Percentiles rank a stretch among this genome's conserved stretches.
phyloP scores from a whole-genome alignment of 306 rosid genomes.

The Quercus bicolor region DNA sequence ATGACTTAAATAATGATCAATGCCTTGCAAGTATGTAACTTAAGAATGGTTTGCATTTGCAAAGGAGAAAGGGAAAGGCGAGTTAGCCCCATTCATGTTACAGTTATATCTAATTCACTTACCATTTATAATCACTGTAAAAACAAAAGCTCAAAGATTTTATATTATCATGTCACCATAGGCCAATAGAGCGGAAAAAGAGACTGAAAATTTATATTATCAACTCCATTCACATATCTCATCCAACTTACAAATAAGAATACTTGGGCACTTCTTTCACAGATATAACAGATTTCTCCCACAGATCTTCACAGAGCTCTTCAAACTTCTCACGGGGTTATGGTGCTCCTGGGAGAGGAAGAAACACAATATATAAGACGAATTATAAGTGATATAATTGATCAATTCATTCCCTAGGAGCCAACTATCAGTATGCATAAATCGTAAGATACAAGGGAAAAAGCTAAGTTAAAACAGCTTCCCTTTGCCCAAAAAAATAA shows the following conservation, averaged over 20 bases:
- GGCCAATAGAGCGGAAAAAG: too few species aligned
- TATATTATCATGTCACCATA: too few species aligned
- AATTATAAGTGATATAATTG: background rate
- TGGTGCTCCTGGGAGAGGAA: slow-evolving; percentile 61
- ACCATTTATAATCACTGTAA: too few species aligned
- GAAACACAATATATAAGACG: slow-evolving; percentile 2
- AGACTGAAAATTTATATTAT: slow-evolving; percentile 10
- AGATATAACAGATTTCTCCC: slow-evolving; percentile 83
- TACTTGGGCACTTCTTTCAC: slow-evolving; percentile 67
- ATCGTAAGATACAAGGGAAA: background rate
- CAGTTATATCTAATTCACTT: background rate
- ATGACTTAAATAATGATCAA: slow-evolving; percentile 5
- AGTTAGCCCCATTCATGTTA: background rate
- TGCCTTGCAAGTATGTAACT: background rate
- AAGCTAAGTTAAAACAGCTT: background rate
- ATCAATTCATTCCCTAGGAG: too few species aligned
- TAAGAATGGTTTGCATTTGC: background rate
- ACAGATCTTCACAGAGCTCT: slow-evolving; percentile 83
- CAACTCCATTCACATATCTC: slow-evolving; percentile 81
- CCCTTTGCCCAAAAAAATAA: background rate
- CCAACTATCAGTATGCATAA: background rate
- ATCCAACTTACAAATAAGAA: slow-evolving; percentile 56
- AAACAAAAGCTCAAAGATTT: too few species aligned
- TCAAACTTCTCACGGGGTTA: slow-evolving; percentile 88
- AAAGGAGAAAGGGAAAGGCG: background rate